phyloP scores from a whole-genome alignment of 257 asterid genomes.

The Solanum piurae region DNA sequence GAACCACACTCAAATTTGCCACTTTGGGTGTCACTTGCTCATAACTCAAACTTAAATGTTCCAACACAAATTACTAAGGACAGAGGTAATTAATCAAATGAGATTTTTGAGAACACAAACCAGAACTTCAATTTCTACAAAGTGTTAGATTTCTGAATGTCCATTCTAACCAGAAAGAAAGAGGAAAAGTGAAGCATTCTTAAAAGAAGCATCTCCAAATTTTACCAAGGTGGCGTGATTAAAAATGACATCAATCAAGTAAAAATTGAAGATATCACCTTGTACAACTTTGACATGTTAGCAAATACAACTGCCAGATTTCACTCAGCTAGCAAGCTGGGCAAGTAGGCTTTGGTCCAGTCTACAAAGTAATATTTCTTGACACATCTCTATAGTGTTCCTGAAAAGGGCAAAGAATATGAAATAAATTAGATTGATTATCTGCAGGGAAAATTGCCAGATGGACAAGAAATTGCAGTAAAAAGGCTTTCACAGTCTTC shows the following conservation, averaged over 20 bases:
- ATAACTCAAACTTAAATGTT: too few species aligned
- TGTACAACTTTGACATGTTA: slow-evolving; percentile 22
- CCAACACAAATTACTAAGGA: too few species aligned
- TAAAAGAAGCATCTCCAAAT: not conserved
- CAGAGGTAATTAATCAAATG: slow-evolving; percentile 25
- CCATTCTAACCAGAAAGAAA: slow-evolving; percentile 14
- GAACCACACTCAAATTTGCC: too few species aligned
- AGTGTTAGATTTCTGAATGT: not conserved
- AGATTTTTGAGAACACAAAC: not conserved
- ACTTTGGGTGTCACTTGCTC: too few species aligned
- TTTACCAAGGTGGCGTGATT: slow-evolving; percentile 1
- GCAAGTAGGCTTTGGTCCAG: slow-evolving; percentile 63
- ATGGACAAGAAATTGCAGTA: slow-evolving; percentile 40
- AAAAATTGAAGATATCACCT: slow-evolving; percentile 31
- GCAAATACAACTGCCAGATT: slow-evolving; percentile 37
- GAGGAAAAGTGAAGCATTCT: not conserved
- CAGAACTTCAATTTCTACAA: not conserved
- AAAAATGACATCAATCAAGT: slow-evolving; percentile 11
- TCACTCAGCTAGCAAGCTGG: slow-evolving; percentile 25
- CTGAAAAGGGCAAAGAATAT: not conserved
- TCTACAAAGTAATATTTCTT: slow-evolving; percentile 37
- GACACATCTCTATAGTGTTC: not conserved
- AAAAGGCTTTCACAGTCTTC: slow-evolving; percentile 41
- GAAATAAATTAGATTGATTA: not conserved
- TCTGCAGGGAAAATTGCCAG: slow-evolving; percentile 14